Evolutionary conservation across 495 filamentous ascomycete species (phyloP).

Genomic region (Penicillium malachiteum): DNA sequence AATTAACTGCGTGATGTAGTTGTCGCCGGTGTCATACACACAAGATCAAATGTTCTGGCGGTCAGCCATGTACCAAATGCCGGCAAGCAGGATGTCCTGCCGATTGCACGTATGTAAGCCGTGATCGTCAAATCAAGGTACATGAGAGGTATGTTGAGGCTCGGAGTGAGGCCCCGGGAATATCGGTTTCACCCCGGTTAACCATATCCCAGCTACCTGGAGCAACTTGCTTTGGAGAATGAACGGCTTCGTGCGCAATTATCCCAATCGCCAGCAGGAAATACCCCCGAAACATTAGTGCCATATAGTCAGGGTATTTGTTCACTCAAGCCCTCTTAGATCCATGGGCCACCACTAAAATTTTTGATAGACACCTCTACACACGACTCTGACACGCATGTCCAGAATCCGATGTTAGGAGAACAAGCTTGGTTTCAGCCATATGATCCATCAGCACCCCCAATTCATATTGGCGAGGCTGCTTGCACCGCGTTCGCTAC

Average conservation of each 20-base stretch:
- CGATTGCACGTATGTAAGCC: conserved; percentile 33
- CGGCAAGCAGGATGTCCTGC: conserved; percentile 19
- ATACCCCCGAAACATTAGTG: not conserved
- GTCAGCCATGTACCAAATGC: conserved; percentile 34
- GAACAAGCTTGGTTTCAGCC: conserved; percentile 36
- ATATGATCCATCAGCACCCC: conserved; percentile 28
- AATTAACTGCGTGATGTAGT: conserved; percentile 10
- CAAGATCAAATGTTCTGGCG: conserved; percentile 41
- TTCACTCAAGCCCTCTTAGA: not conserved
- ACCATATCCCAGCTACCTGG: conserved; percentile 23
- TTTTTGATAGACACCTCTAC: not conserved
- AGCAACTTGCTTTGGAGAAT: conserved; percentile 26
- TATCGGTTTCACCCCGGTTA: not conserved
- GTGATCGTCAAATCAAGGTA: conserved; percentile 36
- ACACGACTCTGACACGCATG: conserved; percentile 10
- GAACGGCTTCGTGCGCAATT: conserved; percentile 20
- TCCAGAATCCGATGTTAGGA: conserved; percentile 32
- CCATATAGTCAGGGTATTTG: not conserved
- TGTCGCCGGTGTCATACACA: conserved; percentile 37
- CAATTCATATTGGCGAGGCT: conserved; percentile 36
- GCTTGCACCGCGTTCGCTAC: conserved; percentile 37
- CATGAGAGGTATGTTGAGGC: conserved; percentile 27
- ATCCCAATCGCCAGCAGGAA: conserved; percentile 9
- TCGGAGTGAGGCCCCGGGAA: not conserved
- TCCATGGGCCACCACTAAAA: not conserved